Evolutionary conservation across 805 yeast species (phyloP).

Genomic region (Tetrapisispora fleetii): DNA sequence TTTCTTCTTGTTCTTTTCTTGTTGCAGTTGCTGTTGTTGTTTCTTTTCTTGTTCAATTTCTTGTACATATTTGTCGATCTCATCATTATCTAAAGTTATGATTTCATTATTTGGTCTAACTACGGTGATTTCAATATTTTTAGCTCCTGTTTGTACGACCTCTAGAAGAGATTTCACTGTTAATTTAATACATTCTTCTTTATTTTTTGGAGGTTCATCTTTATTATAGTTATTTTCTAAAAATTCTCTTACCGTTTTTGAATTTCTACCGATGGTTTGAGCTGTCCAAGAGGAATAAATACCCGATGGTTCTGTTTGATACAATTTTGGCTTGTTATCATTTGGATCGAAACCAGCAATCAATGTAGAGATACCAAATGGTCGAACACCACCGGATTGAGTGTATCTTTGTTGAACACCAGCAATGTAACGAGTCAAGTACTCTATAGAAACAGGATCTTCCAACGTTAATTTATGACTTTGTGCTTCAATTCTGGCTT

Average conservation of each 20-base stretch:
- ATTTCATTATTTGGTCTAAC: slow-evolving; percentile 61
- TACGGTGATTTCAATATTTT: slow-evolving; percentile 86
- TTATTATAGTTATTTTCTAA: slow-evolving; percentile 75
- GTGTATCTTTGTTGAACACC: slow-evolving; percentile 96
- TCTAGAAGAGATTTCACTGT: slow-evolving; percentile 83
- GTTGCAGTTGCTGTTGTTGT: slow-evolving; percentile 70
- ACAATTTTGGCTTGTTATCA: slow-evolving; percentile 70
- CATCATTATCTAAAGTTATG: slow-evolving; percentile 54
- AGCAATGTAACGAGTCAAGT: slow-evolving; percentile 89
- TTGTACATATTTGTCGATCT: slow-evolving; percentile 63
- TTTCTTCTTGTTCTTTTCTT: slow-evolving; percentile 44
- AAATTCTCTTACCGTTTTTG: slow-evolving; percentile 91
- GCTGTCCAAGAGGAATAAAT: slow-evolving; percentile 98
- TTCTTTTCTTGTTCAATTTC: slow-evolving; percentile 81
- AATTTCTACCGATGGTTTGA: slow-evolving; percentile 88
- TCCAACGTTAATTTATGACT: slow-evolving; percentile 88
- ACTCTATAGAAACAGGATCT: slow-evolving; percentile 86
- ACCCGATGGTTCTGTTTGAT: slow-evolving; percentile 96
- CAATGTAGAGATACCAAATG: slow-evolving; percentile 91
- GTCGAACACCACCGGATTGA: slow-evolving; percentile 97
- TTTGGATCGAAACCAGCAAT: slow-evolving; percentile 88
- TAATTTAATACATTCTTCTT: slow-evolving; percentile 64
- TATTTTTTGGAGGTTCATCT: slow-evolving; percentile 43
- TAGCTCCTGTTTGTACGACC: slow-evolving; percentile 96
- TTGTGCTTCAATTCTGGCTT: slow-evolving; percentile 94